These are phyloP conservation scores for Claviceps spartinae DNA, from an alignment of 2,329 filamentous ascomycete species.

Conservation along the genomic window DNA sequence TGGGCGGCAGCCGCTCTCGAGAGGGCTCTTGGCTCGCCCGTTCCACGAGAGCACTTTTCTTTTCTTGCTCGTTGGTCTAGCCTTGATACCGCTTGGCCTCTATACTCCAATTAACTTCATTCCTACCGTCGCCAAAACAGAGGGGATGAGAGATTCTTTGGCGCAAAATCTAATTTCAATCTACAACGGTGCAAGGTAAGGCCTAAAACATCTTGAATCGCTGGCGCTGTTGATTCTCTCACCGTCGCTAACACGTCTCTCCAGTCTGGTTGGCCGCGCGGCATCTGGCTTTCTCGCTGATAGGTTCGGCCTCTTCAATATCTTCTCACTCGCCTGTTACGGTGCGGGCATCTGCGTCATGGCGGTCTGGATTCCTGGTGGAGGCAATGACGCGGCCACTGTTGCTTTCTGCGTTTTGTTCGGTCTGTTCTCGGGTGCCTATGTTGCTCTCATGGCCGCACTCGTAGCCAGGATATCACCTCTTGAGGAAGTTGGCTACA, in stretches of 20 bases:
- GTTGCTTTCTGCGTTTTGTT: conserved; percentile 17
- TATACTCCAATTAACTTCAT: conserved; percentile 19
- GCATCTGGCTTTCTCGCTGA: conserved; percentile 13
- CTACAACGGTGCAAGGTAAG: conserved; percentile 12
- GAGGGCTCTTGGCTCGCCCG: conserved; percentile 7
- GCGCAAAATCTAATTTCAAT: conserved; percentile 12
- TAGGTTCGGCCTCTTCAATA: conserved; percentile 15
- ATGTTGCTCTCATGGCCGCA: conserved; percentile 14
- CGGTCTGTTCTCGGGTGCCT: conserved; percentile 18
- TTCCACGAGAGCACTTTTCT: conserved; percentile 15
- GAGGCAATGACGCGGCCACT: conserved; percentile 9
- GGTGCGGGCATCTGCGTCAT: conserved; percentile 20
- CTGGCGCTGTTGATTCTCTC: no score
- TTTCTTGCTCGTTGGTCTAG: conserved; percentile 13
- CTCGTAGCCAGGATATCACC: conserved; percentile 34
- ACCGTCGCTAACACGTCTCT: not conserved
- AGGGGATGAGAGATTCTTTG: conserved; percentile 9
- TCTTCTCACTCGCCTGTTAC: conserved; percentile 27
- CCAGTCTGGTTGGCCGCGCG: conserved; percentile 11
- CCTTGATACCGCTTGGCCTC: conserved; percentile 17
- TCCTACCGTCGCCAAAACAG: conserved; percentile 7
- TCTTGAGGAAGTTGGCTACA: conserved; percentile 38
- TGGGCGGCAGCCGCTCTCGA: conserved; percentile 1
- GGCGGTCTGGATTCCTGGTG: conserved; percentile 21
- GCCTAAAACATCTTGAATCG: not conserved